These are phyloP conservation scores for Omphalea diandra DNA, from an alignment of 441 rosid genomes.

Conservation along the genomic window DNA sequence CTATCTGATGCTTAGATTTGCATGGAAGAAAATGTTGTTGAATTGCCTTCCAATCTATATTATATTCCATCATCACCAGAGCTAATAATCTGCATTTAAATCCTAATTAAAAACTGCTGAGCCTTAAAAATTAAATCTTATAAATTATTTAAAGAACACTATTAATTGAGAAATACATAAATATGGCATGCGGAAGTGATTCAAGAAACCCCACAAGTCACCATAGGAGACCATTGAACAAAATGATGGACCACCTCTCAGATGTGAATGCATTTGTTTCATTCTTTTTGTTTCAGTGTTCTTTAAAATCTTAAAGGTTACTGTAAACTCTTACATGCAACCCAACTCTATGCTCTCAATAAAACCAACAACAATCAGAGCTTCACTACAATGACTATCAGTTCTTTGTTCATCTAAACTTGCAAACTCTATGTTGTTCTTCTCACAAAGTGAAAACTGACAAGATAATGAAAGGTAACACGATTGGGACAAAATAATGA, in stretches of 20 bases:
- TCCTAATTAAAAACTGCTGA: conserved; percentile 19
- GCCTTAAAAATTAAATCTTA: conserved; percentile 11
- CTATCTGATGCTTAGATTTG: conserved; percentile 94
- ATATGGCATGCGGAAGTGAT: not conserved
- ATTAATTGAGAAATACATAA: not conserved
- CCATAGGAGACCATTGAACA: not conserved
- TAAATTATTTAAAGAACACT: not conserved
- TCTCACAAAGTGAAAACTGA: not conserved
- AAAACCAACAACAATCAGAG: not conserved
- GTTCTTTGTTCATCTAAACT: not conserved
- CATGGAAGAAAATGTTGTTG: conserved; percentile 96
- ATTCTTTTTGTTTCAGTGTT: too few species aligned
- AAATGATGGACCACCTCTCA: not conserved
- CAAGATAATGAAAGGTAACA: conserved; percentile 4
- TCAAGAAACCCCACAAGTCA: not conserved
- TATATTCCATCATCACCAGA: conserved; percentile 82
- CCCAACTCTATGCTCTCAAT: not conserved
- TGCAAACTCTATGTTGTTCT: conserved; percentile 3
- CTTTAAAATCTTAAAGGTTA: not conserved
- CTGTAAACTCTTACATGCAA: not conserved
- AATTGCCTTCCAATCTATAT: conserved; percentile 96
- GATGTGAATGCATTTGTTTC: not conserved
- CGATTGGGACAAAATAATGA: conserved; percentile 4
- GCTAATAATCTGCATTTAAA: conserved; percentile 71
- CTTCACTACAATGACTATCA: not conserved